Conservation (phyloP, 2,329 filamentous ascomycete genomes). For the Fusarium hostae region DNA sequence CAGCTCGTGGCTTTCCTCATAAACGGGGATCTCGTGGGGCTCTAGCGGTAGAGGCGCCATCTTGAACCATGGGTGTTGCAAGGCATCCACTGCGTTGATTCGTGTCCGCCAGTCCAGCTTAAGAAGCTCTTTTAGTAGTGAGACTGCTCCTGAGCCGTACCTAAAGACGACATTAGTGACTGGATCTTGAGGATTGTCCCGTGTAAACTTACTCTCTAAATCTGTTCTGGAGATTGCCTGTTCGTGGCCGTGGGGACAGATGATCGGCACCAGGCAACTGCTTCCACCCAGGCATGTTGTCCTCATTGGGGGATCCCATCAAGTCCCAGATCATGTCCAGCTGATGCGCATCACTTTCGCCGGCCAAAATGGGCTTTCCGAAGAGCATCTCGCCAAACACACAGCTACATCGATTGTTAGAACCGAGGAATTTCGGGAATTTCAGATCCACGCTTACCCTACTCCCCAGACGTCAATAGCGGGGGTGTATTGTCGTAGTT, state of each 20-base stretch:
- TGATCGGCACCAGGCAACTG: constrained; percentile 83
- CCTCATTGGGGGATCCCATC: constrained; percentile 87
- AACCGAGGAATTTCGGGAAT: background rate
- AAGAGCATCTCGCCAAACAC: constrained; percentile 98
- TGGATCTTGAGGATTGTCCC: background rate
- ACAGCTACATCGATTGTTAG: constrained; percentile 69
- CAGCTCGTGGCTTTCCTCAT: constrained; percentile 96
- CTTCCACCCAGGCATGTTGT: constrained; percentile 93
- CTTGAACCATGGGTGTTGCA: constrained; percentile 92
- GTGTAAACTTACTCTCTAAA: constrained; percentile 74
- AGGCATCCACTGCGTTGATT: constrained; percentile 92
- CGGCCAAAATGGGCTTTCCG: constrained; percentile 90
- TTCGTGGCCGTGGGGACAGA: constrained; percentile 69
- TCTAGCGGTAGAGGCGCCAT: constrained; percentile 80
- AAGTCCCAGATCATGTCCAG: constrained; percentile 94
- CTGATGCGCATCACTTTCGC: constrained; percentile 89
- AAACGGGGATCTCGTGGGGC: constrained; percentile 87
- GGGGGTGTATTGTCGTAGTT: constrained; percentile 91
- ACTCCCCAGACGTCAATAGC: constrained; percentile 99
- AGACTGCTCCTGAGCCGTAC: constrained; percentile 77
- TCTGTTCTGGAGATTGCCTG: constrained; percentile 74
- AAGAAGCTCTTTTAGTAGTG: constrained; percentile 82
- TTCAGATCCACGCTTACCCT: constrained; percentile 68
- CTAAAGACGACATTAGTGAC: constrained; percentile 52
- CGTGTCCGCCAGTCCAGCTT: constrained; percentile 89